phyloP scores from a whole-genome alignment of 176 grass and related monocot genomes.

The Oryza longistaminata region DNA sequence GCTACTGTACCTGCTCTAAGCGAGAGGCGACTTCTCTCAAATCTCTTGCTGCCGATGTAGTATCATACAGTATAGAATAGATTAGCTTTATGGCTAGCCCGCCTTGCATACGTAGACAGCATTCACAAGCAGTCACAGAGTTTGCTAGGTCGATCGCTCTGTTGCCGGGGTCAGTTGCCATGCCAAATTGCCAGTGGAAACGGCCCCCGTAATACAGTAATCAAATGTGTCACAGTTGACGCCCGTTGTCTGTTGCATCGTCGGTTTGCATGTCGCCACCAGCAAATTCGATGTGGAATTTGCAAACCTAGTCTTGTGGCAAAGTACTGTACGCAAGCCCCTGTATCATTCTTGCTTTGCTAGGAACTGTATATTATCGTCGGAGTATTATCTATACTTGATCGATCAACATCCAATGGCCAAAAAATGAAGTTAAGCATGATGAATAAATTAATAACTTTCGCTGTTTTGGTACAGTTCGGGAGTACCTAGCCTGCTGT shows the following conservation, averaged over 20 bases:
- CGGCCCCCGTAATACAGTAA: not conserved
- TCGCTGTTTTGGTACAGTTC: too few relatives aligned
- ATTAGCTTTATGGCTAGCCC: not conserved
- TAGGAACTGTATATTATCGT: not conserved
- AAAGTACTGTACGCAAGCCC: not conserved
- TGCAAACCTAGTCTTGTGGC: not conserved
- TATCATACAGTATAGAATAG: not conserved
- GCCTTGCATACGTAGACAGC: not conserved
- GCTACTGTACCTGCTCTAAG: too few relatives aligned
- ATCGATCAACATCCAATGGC: too few relatives aligned
- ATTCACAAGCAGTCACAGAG: not conserved
- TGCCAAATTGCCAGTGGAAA: not conserved
- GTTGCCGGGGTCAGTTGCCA: not conserved
- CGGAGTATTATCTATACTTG: too few relatives aligned
- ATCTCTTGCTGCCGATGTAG: not conserved
- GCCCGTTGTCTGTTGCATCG: not conserved
- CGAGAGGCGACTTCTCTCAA: conserved; percentile 16
- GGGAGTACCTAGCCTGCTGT: too few relatives aligned
- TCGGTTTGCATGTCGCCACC: not conserved
- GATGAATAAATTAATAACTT: too few relatives aligned
- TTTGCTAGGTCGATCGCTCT: not conserved
- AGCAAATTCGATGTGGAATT: not conserved
- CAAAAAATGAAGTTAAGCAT: too few relatives aligned
- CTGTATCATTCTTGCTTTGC: not conserved
- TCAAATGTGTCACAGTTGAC: not conserved